These are phyloP conservation scores for Diaporthe humulicola DNA, from an alignment of 2,329 filamentous ascomycete genomes.

Conservation along the genomic window DNA sequence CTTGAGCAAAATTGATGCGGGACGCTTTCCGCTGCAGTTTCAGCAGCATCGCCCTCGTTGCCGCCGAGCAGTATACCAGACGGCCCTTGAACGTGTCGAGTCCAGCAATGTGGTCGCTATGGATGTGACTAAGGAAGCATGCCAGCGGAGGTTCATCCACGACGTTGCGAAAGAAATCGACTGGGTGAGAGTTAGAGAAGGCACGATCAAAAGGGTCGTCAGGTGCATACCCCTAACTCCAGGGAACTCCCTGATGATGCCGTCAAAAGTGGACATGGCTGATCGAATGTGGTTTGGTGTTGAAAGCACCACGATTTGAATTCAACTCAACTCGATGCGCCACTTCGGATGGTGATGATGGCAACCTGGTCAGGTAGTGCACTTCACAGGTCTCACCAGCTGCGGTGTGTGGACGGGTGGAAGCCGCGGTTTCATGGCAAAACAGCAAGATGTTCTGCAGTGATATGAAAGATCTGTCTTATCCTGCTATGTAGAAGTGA, in stretches of 20 bases:
- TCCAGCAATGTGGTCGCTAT: conserved; percentile 89
- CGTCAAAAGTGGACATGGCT: conserved; percentile 83
- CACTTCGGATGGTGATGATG: neutral
- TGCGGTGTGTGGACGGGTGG: neutral
- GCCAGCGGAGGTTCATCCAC: conserved; percentile 72
- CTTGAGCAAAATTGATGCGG: conserved; percentile 84
- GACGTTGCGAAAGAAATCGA: conserved; percentile 84
- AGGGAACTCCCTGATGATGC: conserved; percentile 81
- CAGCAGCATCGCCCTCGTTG: conserved; percentile 84
- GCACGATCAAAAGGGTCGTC: neutral
- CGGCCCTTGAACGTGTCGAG: conserved; percentile 69
- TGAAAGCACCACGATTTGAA: too few relatives aligned
- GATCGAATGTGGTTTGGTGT: neutral
- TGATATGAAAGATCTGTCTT: too few relatives aligned
- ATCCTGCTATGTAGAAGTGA: neutral
- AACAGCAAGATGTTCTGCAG: neutral
- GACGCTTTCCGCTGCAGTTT: conserved; percentile 83
- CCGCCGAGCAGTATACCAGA: conserved; percentile 85
- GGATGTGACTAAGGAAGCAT: conserved; percentile 92
- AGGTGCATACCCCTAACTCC: conserved; percentile 73
- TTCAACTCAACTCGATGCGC: neutral
- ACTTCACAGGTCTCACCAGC: neutral
- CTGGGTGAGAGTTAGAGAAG: conserved; percentile 53
- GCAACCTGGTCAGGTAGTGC: neutral
- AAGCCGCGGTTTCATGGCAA: neutral